Evolutionary conservation across 257 asterid genomes (phyloP), one percentile per base, ranked within the genome.

Genomic region (Primulina huaijiensis): DNA sequence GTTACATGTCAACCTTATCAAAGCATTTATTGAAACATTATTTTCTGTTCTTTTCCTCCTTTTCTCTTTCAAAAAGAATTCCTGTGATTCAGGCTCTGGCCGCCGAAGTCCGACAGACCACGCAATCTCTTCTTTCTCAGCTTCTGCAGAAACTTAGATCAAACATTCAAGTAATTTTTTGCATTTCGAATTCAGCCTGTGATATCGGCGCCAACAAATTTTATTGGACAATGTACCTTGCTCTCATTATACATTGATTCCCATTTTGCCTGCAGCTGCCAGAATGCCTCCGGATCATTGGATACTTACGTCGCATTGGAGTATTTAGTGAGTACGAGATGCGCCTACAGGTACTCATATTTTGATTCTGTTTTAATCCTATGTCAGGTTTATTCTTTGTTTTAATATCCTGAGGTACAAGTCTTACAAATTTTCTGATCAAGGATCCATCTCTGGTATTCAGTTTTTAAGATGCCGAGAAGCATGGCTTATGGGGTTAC

Each of bases 381-480:
- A 71, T 74, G 53, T 57, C 23, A 50, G 67, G 71, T 43, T 46
- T 43, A 43, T 56, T 25, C 67, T 25, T n/a, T 40, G 46, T 52
- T 62, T 77, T 67, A 53, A 50, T 20, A 50, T 55, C 68, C 29
- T 33, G 60, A 52, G 62, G 20, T 29, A 1, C 6, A 14, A 33
- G 23, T 60, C 56, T 23, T 33, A 6, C 8, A 56, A 27, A 50
- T 58, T 57, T 66, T 83, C 79, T 84, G 70, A 82, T 79, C 74
- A 40, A 65, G 64, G 65, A 67, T 64, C n/a, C 40, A 23, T 75
- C 7, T 70, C 63, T 55, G 65, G 35, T 68, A 40, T 53, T 65
- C 95, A 94, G 97, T 91, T 94, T 77, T 79, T 94, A 67, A 88
- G 97, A 81, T 94, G 97, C 84, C 97, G 97, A 40, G 95, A 91